phyloP scores from a whole-genome alignment of 164 flowering plant genomes.

The Santalum album region DNA sequence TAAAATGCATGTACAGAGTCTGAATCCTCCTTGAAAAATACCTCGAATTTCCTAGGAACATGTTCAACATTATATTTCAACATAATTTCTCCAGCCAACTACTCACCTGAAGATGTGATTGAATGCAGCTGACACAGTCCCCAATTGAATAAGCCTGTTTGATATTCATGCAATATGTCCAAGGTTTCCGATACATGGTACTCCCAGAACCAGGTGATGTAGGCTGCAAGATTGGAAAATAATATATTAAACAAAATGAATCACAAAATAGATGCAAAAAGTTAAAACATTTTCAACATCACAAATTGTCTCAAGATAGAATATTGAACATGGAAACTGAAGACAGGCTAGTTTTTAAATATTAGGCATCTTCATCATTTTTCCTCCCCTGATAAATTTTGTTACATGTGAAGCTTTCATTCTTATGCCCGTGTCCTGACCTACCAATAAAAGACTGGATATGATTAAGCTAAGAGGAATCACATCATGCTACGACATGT shows the following conservation, averaged over 20 bases:
- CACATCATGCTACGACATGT: too few relatives aligned
- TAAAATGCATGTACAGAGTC: too few relatives aligned
- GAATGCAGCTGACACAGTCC: constrained; percentile 42
- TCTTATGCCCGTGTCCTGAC: too few relatives aligned
- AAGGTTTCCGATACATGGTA: constrained; percentile 66
- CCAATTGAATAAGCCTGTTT: constrained; percentile 74
- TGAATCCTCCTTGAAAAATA: too few relatives aligned
- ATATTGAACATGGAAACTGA: too few relatives aligned
- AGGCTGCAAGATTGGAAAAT: constrained; percentile 41
- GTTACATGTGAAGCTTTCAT: too few relatives aligned
- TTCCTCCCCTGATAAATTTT: not conserved
- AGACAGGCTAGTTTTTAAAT: not conserved
- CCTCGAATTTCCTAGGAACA: not conserved
- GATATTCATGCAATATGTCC: constrained; percentile 88
- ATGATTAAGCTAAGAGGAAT: not conserved
- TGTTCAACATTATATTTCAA: not conserved
- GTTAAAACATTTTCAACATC: too few relatives aligned
- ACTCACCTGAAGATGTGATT: constrained; percentile 61
- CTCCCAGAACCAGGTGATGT: constrained; percentile 60
- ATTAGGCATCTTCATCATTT: not conserved
- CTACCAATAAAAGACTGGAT: not conserved
- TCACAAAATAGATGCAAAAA: too few relatives aligned
- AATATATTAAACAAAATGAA: too few relatives aligned
- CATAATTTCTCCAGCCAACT: not conserved
- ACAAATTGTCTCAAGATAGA: too few relatives aligned